phyloP scores from a whole-genome alignment of 176 grass and related monocot genomes.

The Olyra latifolia region DNA sequence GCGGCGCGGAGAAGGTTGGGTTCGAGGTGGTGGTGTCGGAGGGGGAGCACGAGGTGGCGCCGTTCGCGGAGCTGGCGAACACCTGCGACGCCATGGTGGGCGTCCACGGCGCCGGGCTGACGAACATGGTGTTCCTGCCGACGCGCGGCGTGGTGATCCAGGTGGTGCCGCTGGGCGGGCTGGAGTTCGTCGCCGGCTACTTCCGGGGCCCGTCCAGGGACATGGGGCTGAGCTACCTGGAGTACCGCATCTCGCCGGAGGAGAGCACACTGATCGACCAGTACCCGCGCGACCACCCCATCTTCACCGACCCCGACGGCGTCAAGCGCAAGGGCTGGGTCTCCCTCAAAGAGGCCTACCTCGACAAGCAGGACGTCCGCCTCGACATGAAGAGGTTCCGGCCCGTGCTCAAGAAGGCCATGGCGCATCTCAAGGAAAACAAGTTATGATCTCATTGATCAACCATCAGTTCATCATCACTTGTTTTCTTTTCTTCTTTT shows the following conservation, averaged over 20 bases:
- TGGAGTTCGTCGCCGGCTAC: slow-evolving; percentile 52
- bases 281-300: slow-evolving; percentile 63
- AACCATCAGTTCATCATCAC: not conserved
- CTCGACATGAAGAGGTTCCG: slow-evolving; percentile 69
- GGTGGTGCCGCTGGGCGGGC: slow-evolving; percentile 72
- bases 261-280: slow-evolving; percentile 83
- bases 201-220: slow-evolving; percentile 55
- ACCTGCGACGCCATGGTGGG: slow-evolving; percentile 65
- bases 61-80: slow-evolving; percentile 63
- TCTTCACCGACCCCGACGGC: slow-evolving; percentile 75
- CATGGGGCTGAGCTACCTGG: slow-evolving; percentile 69
- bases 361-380: slow-evolving; percentile 82
- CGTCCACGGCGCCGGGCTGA: slow-evolving; percentile 81
- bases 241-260: slow-evolving; percentile 71
- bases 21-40: slow-evolving; percentile 71
- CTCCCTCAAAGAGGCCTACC: slow-evolving; percentile 51
- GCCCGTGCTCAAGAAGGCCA: slow-evolving; percentile 50
- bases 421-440: slow-evolving; percentile 39
- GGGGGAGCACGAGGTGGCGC: slow-evolving; percentile 51
- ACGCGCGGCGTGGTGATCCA: slow-evolving; percentile 66
- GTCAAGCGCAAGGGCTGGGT: slow-evolving; percentile 61
- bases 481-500: not conserved
- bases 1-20: slow-evolving; percentile 38
- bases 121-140: slow-evolving; percentile 93
- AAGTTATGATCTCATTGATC: not conserved